Evolutionary conservation across 129 eudicot species (phyloP).

Genomic region (Glebionis coronaria): DNA sequence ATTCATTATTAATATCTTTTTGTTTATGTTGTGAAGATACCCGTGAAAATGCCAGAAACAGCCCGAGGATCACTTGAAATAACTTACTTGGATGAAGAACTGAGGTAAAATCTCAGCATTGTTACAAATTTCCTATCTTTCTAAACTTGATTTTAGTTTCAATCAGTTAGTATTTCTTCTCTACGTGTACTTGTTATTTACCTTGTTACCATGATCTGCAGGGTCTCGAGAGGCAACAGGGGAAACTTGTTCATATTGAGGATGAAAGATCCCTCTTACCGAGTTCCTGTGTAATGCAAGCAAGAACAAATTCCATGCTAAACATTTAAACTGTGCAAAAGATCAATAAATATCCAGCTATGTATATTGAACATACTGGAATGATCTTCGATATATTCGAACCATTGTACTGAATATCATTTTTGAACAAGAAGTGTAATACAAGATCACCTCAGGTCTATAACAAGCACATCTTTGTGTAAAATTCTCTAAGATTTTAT

Average conservation of each 20-base stretch:
- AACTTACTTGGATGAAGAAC: constrained; percentile 73
- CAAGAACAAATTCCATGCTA: background rate
- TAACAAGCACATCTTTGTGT: too few species aligned
- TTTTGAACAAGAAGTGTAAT: too few species aligned
- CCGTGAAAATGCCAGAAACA: constrained; percentile 53
- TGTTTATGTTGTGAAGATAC: constrained; percentile 34
- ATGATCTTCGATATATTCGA: background rate
- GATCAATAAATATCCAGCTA: background rate
- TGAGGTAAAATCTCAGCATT: constrained; percentile 37
- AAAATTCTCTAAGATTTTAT: too few species aligned
- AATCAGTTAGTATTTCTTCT: too few species aligned
- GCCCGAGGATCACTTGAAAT: constrained; percentile 74
- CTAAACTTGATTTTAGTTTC: background rate
- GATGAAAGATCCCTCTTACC: constrained; percentile 65
- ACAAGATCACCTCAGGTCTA: too few species aligned
- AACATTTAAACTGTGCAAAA: background rate
- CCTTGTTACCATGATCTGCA: constrained; percentile 24
- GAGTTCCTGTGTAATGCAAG: constrained; percentile 37
- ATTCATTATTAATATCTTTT: background rate
- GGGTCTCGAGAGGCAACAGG: constrained; percentile 67
- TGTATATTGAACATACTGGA: background rate
- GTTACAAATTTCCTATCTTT: background rate
- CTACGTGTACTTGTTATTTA: background rate
- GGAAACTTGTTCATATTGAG: constrained; percentile 63
- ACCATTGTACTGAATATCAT: background rate